These are phyloP conservation scores for Fraxinus velutina DNA, from an alignment of 305 asterid genomes.

Conservation along the genomic window DNA sequence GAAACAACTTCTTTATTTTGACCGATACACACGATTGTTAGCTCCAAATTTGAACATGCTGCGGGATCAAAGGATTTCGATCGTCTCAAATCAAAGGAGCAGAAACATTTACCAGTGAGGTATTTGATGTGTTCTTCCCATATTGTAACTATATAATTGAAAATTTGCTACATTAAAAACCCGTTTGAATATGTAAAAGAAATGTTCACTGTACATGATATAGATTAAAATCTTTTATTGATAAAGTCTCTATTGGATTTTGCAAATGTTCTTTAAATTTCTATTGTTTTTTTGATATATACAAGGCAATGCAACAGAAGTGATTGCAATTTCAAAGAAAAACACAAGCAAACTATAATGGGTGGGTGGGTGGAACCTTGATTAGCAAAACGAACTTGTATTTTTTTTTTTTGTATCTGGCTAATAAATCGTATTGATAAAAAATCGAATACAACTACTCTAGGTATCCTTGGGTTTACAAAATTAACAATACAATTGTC, in stretches of 20 bases:
- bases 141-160: background rate
- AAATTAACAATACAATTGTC: background rate
- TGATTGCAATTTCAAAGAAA: background rate
- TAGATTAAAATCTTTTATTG: background rate
- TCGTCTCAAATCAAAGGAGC: constrained; percentile 49
- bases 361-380: background rate
- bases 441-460: too few species aligned
- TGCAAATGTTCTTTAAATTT: background rate
- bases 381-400: background rate
- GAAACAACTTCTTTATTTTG: constrained; percentile 93
- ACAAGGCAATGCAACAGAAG: background rate
- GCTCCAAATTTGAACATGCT: constrained; percentile 97
- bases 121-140: background rate
- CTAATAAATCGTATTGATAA: too few species aligned
- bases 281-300: background rate
- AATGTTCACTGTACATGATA: background rate
- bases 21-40: constrained; percentile 80
- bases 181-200: background rate
- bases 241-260: background rate
- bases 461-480: background rate
- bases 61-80: constrained; percentile 79
- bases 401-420: too few species aligned
- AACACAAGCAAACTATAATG: background rate
- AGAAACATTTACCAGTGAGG: constrained; percentile 32
- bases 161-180: background rate